Evolutionary conservation across 495 filamentous ascomycete species (phyloP).

Genomic region (Aspergillus sclerotioniger): DNA sequence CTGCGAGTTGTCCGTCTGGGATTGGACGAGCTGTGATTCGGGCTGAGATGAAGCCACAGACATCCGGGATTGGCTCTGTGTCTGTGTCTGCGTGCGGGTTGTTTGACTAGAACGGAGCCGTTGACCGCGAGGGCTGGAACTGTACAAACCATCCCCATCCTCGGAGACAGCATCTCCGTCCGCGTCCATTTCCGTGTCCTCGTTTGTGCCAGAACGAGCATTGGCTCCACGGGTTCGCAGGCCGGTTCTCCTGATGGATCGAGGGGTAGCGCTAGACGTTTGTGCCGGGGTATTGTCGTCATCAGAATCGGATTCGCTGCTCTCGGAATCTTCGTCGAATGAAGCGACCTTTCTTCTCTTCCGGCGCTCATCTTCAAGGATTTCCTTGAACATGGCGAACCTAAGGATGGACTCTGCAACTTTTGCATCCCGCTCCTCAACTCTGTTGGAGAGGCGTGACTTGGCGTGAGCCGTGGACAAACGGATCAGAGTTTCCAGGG

Average conservation of each 20-base stretch:
- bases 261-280: slow-evolving; percentile 37
- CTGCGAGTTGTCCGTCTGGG: slow-evolving; percentile 54
- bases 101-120: slow-evolving; percentile 39
- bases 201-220: slow-evolving; percentile 41
- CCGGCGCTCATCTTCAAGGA: slow-evolving; percentile 81
- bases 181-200: slow-evolving; percentile 35
- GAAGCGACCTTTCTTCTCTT: slow-evolving; percentile 60
- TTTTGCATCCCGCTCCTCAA: slow-evolving; percentile 86
- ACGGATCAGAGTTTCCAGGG: slow-evolving; percentile 95
- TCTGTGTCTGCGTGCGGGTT: slow-evolving; percentile 33
- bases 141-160: slow-evolving; percentile 58
- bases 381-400: slow-evolving; percentile 97
- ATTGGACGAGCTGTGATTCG: slow-evolving; percentile 61
- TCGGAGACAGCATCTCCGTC: slow-evolving; percentile 36
- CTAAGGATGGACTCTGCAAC: slow-evolving; percentile 87
- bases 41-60: slow-evolving; percentile 66
- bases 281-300: slow-evolving; percentile 33
- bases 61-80: slow-evolving; percentile 56
- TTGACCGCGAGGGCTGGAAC: slow-evolving; percentile 51
- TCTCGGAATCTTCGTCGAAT: slow-evolving; percentile 49
- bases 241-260: slow-evolving; percentile 29
- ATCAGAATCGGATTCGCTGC: slow-evolving; percentile 39
- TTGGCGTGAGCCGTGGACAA: slow-evolving; percentile 96
- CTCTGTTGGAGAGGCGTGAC: slow-evolving; percentile 82
- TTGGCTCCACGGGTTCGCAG: slow-evolving; percentile 52